phyloP scores from a whole-genome alignment of 305 asterid genomes.

The Petunia hybrid region DNA sequence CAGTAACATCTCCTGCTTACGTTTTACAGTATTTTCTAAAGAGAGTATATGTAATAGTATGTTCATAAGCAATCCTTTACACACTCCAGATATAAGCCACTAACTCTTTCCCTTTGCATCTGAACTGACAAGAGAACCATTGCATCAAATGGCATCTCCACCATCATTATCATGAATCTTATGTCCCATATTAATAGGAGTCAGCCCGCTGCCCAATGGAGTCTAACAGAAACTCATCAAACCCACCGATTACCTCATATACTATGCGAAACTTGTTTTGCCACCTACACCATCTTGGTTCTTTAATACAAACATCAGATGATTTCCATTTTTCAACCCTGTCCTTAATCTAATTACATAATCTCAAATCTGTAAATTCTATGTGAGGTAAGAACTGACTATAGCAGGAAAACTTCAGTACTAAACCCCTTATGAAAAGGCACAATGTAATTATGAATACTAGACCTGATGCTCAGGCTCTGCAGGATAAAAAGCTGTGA shows the following conservation, averaged over 20 bases:
- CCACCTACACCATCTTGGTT: background rate
- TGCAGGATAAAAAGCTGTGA: constrained; percentile 78
- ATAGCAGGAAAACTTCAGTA: constrained; percentile 5
- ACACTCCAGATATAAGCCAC: constrained; percentile 7
- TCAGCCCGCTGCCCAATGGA: background rate
- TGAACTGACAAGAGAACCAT: constrained; percentile 18
- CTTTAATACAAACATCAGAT: background rate
- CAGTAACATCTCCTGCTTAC: background rate
- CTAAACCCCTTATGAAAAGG: background rate
- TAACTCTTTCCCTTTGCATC: background rate
- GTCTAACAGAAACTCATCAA: background rate
- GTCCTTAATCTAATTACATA: background rate
- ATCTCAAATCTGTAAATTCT: background rate
- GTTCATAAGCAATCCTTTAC: no score
- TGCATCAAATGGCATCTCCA: background rate
- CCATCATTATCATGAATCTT: background rate
- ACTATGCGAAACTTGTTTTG: background rate
- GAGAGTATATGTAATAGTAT: background rate
- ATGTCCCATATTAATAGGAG: background rate
- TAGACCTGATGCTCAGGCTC: constrained; percentile 96
- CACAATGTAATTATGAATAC: constrained; percentile 29
- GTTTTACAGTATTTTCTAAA: background rate
- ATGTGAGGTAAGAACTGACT: background rate
- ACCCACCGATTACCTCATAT: background rate
- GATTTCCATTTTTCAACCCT: background rate